These are phyloP conservation scores for Verticillium alfalfae DNA, from an alignment of 2,329 filamentous ascomycete species.

Conservation along the genomic window DNA sequence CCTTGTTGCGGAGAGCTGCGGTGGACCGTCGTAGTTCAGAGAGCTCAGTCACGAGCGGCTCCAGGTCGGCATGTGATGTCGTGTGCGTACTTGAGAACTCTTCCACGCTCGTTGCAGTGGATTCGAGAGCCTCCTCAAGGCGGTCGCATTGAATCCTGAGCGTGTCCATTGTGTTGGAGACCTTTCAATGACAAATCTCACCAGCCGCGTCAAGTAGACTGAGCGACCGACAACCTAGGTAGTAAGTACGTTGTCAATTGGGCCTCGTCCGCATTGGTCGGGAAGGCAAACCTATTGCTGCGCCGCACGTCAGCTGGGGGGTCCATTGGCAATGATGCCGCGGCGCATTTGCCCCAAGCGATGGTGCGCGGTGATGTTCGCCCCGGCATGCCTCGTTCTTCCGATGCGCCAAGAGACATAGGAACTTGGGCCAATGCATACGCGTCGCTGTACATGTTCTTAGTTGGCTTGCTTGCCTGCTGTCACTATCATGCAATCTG, in stretches of 20 bases:
- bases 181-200: too few species aligned
- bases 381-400: not conserved
- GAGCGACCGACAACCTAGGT: too few species aligned
- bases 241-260: too few species aligned
- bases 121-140: not conserved
- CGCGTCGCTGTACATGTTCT: not conserved
- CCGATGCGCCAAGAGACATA: not conserved
- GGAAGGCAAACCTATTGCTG: not conserved
- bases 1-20: not conserved
- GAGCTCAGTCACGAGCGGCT: not conserved
- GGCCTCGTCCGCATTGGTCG: too few species aligned
- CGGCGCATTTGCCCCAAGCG: not conserved
- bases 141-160: conserved; percentile 30
- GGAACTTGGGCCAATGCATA: not conserved
- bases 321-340: not conserved
- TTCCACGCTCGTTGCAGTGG: not conserved
- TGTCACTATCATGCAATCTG: not conserved
- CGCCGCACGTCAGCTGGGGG: not conserved
- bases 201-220: too few species aligned
- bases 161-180: conserved; percentile 13
- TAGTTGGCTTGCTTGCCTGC: not conserved
- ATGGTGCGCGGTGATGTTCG: not conserved
- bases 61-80: not conserved
- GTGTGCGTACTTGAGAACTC: not conserved
- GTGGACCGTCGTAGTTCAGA: not conserved